A percentile compares a stretch with the other conserved stretches of the same genome.
Evolutionary conservation across 2,329 filamentous ascomycete species (phyloP).

Genomic region (Colletotrichum cereale): DNA sequence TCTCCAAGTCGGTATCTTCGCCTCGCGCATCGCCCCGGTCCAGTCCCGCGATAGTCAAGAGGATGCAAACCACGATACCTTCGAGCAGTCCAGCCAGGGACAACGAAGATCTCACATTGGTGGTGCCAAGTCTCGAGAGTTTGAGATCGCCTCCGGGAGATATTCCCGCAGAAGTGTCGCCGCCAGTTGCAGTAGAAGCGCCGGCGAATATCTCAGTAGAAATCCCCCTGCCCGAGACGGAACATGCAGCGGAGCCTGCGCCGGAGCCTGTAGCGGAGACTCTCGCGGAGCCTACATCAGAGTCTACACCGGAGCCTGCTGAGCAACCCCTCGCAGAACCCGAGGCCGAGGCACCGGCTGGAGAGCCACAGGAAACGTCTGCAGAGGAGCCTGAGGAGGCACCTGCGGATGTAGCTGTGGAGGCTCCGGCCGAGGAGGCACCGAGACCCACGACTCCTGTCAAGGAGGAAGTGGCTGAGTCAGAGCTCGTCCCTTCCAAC

Average conservation of each 20-base stretch:
- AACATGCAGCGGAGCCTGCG: constrained; percentile 22
- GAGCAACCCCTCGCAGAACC: constrained; percentile 46
- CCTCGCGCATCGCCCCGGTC: constrained; percentile 53
- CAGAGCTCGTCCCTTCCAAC: constrained; percentile 50
- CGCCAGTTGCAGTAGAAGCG: constrained; percentile 27
- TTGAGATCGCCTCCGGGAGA: constrained; percentile 47
- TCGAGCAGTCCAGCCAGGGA: constrained; percentile 61
- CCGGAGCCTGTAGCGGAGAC: constrained; percentile 39
- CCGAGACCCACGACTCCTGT: neutral
- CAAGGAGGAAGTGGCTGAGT: constrained; percentile 32
- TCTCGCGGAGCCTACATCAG: constrained; percentile 15
- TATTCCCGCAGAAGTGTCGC: constrained; percentile 45
- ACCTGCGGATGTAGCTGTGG: neutral
- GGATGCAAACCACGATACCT: constrained; percentile 45
- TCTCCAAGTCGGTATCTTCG: constrained; percentile 36
- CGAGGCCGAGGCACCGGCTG: constrained; percentile 16
- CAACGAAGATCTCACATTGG: constrained; percentile 67
- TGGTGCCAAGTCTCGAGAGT: constrained; percentile 61
- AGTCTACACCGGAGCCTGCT: constrained; percentile 19
- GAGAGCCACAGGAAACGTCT: constrained; percentile 8
- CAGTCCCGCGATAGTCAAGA: constrained; percentile 57
- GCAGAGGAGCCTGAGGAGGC: neutral
- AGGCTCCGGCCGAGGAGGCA: neutral
- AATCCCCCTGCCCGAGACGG: constrained; percentile 27
- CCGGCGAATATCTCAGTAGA: constrained; percentile 16